Evolutionary conservation across 2,329 filamentous ascomycete species (phyloP).

Genomic region (Paraphaeosphaeria sporulosa): DNA sequence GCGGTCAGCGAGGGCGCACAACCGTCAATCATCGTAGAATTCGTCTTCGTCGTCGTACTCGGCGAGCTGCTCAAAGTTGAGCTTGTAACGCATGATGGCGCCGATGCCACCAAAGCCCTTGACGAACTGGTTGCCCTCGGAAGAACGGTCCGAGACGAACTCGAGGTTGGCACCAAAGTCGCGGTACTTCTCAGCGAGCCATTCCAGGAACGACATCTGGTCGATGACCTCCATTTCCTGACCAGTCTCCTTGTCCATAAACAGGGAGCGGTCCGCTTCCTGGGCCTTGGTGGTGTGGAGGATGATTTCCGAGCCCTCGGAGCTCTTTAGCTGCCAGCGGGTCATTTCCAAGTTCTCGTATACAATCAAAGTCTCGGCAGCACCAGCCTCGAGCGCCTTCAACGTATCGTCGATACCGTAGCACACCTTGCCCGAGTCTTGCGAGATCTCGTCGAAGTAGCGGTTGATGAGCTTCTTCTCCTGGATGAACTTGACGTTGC

Average conservation of each 20-base stretch:
- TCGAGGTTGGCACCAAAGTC: slow-evolving; percentile 95
- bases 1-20: slow-evolving; percentile 83
- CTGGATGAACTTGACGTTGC: slow-evolving; percentile 99
- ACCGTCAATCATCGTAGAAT: slow-evolving; percentile 94
- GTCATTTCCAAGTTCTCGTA: slow-evolving; percentile 97
- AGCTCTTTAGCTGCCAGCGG: slow-evolving; percentile 87
- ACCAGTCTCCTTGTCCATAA: slow-evolving; percentile 94
- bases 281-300: slow-evolving; percentile 89
- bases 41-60: slow-evolving; percentile 86
- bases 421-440: slow-evolving; percentile 95
- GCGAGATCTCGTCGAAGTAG: slow-evolving; percentile 99
- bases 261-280: slow-evolving; percentile 79
- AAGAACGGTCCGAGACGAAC: slow-evolving; percentile 96
- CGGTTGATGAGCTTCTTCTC: slow-evolving; percentile 99
- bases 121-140: slow-evolving; percentile 99
- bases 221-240: slow-evolving; percentile 96
- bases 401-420: slow-evolving; percentile 98
- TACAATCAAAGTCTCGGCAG: slow-evolving; percentile 92
- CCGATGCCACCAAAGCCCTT: slow-evolving; percentile 99
- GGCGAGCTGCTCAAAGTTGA: slow-evolving; percentile 99
- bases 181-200: slow-evolving; percentile 98
- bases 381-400: slow-evolving; percentile 94
- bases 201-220: slow-evolving; percentile 95
- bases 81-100: slow-evolving; percentile 96
- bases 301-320: slow-evolving; percentile 73